Evolutionary conservation across 495 filamentous ascomycete species (phyloP).

Genomic region (Aspergillus indologenus): DNA sequence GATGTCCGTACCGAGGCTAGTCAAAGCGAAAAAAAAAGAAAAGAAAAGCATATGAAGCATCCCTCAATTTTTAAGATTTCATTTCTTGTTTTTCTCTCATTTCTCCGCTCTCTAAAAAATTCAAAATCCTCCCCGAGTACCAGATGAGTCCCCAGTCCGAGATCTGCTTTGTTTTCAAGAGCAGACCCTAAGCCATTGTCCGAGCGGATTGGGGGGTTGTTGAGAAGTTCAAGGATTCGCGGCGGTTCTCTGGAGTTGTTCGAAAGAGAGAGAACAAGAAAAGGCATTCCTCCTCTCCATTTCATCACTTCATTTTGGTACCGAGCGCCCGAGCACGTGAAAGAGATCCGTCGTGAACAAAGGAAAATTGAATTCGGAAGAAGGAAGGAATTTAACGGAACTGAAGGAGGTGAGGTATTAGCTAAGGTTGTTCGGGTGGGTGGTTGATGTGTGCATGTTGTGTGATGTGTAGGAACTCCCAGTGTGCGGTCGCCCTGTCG

Average conservation of each 20-base stretch:
- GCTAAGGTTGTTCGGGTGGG: constrained; percentile 8
- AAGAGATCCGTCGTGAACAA: constrained; percentile 33
- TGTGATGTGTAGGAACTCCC: not conserved
- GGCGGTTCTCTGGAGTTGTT: not conserved
- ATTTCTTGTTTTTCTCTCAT: not conserved
- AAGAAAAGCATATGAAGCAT: not conserved
- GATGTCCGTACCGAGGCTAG: no score
- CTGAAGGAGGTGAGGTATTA: constrained; percentile 30
- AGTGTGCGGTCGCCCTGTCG: not conserved
- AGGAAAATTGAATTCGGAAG: constrained; percentile 30
- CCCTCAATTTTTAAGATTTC: not conserved
- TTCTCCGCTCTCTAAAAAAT: not conserved
- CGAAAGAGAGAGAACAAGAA: not conserved
- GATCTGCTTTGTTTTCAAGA: not conserved
- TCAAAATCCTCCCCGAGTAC: not conserved
- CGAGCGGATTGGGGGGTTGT: not conserved
- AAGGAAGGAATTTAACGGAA: constrained; percentile 48
- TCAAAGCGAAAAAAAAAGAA: no score
- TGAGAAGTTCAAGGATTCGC: not conserved
- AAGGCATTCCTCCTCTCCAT: not conserved
- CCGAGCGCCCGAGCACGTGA: constrained; percentile 29
- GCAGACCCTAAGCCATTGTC: not conserved
- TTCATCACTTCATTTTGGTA: constrained; percentile 11
- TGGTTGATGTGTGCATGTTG: not conserved
- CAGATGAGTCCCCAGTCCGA: not conserved